Conservation (phyloP, 2,329 filamentous ascomycete species). For the Phyllosticta citriasiana region DNA sequence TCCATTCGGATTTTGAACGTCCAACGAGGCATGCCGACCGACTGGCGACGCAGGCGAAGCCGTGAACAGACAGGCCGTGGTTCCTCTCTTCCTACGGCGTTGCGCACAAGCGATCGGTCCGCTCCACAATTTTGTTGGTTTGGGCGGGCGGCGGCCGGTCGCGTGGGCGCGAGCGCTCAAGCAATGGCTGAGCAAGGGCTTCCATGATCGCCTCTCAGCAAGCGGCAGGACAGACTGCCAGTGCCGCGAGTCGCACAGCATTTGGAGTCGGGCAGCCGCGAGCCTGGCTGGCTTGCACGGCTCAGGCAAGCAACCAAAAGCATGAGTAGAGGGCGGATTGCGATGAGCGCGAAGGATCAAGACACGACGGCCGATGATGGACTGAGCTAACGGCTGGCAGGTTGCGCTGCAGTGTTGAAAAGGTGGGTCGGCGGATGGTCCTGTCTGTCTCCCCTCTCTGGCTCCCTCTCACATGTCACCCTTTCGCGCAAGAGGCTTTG, state of each 20-base stretch:
- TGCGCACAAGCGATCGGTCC: not conserved
- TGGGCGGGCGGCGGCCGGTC: slow-evolving; percentile 3
- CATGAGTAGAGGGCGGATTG: not conserved
- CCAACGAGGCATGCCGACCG: not conserved
- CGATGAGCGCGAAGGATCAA: no score
- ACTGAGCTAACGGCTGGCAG: not conserved
- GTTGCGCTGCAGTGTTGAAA: not conserved
- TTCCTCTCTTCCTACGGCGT: not conserved
- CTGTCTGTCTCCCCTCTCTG: not conserved
- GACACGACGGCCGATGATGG: no score
- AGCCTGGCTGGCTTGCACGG: not conserved
- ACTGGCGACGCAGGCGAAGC: not conserved
- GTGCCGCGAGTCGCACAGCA: not conserved
- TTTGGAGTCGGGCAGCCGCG: not conserved
- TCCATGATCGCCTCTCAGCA: slow-evolving; percentile 8
- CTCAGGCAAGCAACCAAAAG: not conserved
- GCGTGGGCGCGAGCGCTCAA: slow-evolving; percentile 4
- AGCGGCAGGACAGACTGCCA: slow-evolving; percentile 1
- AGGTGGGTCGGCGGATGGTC: not conserved
- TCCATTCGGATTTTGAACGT: not conserved
- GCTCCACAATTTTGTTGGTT: not conserved
- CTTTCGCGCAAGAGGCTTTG: not conserved
- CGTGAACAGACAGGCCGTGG: not conserved
- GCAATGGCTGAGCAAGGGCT: slow-evolving; percentile 7
- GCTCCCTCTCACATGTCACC: not conserved